Percentiles rank a stretch among this genome's conserved stretches.
Conservation (phyloP, 306 rosid species). For the Dryas drummondii region DNA sequence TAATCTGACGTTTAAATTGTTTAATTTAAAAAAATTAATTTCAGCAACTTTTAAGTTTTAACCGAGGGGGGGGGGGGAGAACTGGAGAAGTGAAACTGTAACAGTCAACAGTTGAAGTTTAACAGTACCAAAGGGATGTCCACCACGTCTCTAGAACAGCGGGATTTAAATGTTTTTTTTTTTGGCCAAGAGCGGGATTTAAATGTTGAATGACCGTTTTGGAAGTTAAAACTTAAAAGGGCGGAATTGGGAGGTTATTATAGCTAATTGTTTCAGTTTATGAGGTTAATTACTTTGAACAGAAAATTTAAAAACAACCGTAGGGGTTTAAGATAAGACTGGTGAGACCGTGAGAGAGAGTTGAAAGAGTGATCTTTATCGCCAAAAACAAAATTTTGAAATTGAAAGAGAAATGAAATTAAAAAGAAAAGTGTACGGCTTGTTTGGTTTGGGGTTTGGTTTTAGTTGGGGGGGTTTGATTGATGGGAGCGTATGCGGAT, state of each 20-base stretch:
- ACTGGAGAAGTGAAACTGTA: background rate
- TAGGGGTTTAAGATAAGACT: constrained; percentile 11
- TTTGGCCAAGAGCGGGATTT: constrained; percentile 3
- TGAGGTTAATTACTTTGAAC: background rate
- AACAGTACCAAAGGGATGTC: background rate
- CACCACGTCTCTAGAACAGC: constrained; percentile 1
- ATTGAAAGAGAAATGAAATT: background rate
- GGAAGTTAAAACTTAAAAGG: constrained; percentile 17
- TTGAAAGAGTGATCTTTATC: too few relatives aligned
- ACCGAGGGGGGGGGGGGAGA: too few relatives aligned
- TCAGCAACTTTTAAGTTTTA: background rate
- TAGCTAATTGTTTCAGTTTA: too few relatives aligned
- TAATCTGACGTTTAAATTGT: too few relatives aligned
- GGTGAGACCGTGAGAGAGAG: background rate
- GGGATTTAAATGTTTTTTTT: constrained; percentile 8
- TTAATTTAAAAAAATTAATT: background rate
- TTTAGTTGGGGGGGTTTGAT: constrained; percentile 1
- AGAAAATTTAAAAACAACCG: constrained; percentile 6
- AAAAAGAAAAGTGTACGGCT: background rate
- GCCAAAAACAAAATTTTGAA: too few relatives aligned
- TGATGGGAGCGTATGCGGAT: constrained; percentile 27
- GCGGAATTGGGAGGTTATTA: background rate
- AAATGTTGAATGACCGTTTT: constrained; percentile 26
- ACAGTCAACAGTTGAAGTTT: background rate
- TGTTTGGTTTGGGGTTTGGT: background rate